phyloP scores from a whole-genome alignment of 192 early-diverging fungal genomes.

The Rhizophagus prolifer region DNA sequence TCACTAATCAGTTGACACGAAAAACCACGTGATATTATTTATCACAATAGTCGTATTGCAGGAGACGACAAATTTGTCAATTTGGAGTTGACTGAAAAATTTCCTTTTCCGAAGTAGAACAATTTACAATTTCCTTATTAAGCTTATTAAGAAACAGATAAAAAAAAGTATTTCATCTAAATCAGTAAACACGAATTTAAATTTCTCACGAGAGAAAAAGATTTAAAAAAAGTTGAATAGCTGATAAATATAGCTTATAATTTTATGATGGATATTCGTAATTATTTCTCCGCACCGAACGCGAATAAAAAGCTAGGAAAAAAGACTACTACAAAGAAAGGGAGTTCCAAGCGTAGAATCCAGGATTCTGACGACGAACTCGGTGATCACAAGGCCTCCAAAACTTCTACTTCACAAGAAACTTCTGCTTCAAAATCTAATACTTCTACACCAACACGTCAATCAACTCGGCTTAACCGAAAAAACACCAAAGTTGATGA shows the following conservation, averaged over 20 bases:
- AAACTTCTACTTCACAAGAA: neutral
- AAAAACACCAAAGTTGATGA: neutral
- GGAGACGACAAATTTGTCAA: no score
- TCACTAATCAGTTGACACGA: no score
- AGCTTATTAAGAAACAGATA: no score
- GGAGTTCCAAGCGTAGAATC: neutral
- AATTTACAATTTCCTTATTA: no score
- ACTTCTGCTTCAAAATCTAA: neutral
- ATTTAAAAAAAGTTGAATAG: no score
- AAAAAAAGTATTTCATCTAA: no score
- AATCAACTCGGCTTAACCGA: neutral
- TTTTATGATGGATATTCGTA: neutral
- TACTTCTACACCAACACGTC: neutral
- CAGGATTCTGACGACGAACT: neutral
- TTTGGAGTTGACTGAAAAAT: no score
- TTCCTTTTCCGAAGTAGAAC: no score
- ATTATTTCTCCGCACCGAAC: neutral
- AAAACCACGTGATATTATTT: no score
- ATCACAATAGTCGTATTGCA: no score
- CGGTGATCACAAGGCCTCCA: neutral
- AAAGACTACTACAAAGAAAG: neutral
- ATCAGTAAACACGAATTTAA: no score
- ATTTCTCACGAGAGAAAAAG: no score
- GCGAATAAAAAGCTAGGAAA: neutral
- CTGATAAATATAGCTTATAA: neutral